phyloP scores from a whole-genome alignment of 805 yeast genomes.

The Jamesozyma jinghongensis region DNA sequence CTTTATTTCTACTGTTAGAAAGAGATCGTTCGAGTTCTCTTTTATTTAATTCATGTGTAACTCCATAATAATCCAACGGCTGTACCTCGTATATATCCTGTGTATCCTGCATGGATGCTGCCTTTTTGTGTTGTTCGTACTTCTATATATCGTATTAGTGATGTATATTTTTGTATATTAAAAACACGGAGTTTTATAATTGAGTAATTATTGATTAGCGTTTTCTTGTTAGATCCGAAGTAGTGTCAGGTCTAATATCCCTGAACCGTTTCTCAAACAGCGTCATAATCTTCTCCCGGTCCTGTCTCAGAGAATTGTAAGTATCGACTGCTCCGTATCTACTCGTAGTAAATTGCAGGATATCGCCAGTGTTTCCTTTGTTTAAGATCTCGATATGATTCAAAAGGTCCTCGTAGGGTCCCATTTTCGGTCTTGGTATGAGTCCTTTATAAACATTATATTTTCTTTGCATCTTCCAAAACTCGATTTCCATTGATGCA shows the following conservation, averaged over 20 bases:
- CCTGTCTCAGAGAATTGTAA: conserved; percentile 14
- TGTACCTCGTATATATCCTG: no score
- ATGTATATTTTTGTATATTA: no score
- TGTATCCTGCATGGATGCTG: no score
- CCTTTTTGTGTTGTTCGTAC: no score
- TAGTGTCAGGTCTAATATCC: neutral
- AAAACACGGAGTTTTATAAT: neutral
- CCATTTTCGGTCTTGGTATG: conserved; percentile 9
- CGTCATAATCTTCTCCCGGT: conserved; percentile 19
- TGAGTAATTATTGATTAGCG: neutral
- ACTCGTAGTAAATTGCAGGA: conserved; percentile 25
- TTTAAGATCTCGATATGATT: conserved; percentile 21
- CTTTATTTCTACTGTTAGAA: no score
- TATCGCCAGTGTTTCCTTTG: conserved; percentile 20
- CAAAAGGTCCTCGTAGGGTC: conserved; percentile 16
- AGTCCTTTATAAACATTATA: conserved; percentile 13
- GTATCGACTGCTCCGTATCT: conserved; percentile 29
- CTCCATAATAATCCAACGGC: no score
- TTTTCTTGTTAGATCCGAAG: no score
- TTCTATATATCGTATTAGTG: no score
- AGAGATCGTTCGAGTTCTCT: no score
- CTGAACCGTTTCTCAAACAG: conserved; percentile 7
- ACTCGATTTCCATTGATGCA: conserved; percentile 11
- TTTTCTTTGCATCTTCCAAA: conserved; percentile 23
- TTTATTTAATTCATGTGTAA: no score